Base-by-base conservation (phyloP, 2,329 filamentous ascomycete species). In the Beauveria asiatica region DNA sequence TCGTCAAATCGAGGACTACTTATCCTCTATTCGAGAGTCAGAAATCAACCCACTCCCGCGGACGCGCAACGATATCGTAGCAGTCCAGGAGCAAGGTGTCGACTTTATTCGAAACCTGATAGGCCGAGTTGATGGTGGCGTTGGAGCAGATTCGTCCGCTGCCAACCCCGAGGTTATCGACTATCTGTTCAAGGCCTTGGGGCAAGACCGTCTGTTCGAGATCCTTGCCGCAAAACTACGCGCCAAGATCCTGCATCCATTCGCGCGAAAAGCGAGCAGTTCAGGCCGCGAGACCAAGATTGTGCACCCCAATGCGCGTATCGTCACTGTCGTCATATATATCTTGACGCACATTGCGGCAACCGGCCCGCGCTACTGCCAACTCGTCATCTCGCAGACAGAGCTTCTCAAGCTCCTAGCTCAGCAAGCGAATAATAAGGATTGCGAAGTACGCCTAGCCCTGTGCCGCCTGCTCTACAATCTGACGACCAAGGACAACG, bases 91-190 rank as follows among this genome's bases (percentile, higher is more conserved):
- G 70, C 92, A 97, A 73, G 90, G 88, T 0, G 82, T 97, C 19
- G 88, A 95, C 67, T 88, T 97, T 66, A 84, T 99, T 63, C 84
- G 93, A 59, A 99, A 99, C 72, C 78, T 97, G 37, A 89, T 97
- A 65, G 88, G 87, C 61, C 84, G 86, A 54, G 70, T 74, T 8
- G 72, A 73, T 16, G 62, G 77, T 72, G 66, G 83, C 72, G 65
- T 80, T 74, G 65, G 78, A 72, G 62, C 84, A 76, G 74, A 82
- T 17, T 73, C 74, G 16, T 71, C 76, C 7, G 71, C 72, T 56
- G 81, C 82, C 61, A 83, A 81, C 30, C 78, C 81, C 3, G 82
- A 85, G 59, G 93, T 97, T 84, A 91, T 97, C 63, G 92, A 96
- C 68, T 86, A 89, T 67, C 74, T 97, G 23, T 87, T 97, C 68